Percentiles rank a stretch among this genome's conserved stretches.
Conservation (phyloP, 371 early-diverging fungal species). For the Rhizopus sp. region DNA sequence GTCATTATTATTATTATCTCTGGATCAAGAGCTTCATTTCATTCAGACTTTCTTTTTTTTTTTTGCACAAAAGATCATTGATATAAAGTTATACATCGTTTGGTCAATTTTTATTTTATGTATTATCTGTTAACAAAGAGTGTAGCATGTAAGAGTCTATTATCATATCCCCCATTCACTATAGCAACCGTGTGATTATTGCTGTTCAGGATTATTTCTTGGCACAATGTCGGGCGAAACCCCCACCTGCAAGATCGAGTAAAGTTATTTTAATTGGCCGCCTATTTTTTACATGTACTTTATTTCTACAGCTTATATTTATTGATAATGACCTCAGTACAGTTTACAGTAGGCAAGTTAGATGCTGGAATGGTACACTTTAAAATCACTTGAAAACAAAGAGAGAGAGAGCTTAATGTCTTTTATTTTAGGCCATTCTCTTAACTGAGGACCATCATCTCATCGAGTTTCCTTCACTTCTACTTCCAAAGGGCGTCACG, state of each 20-base stretch:
- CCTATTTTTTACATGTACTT: background rate
- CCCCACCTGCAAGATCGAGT: background rate
- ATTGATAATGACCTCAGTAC: conserved; percentile 56
- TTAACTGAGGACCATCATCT: conserved; percentile 95
- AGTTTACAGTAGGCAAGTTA: conserved; percentile 90
- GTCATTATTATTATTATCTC: too few species aligned
- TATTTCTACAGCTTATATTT: background rate
- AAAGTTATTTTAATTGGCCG: background rate
- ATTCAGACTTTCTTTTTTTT: too few species aligned
- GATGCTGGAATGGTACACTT: conserved; percentile 83
- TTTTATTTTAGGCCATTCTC: conserved; percentile 73
- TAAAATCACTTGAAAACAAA: background rate
- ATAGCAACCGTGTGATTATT: too few species aligned
- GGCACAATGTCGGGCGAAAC: too few species aligned
- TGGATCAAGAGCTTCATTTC: too few species aligned
- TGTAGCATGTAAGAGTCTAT: too few species aligned
- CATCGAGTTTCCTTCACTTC: conserved; percentile 94
- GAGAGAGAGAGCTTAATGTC: background rate
- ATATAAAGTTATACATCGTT: too few species aligned
- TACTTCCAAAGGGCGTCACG: conserved; percentile 91
- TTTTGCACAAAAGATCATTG: too few species aligned
- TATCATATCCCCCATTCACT: too few species aligned
- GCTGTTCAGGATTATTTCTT: too few species aligned
- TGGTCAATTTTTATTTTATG: too few species aligned
- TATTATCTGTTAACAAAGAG: too few species aligned